Evolutionary conservation across 371 early-diverging fungal genomes (phyloP), one percentile per base, ranked within the genome.

Genomic region (Circinella minor): DNA sequence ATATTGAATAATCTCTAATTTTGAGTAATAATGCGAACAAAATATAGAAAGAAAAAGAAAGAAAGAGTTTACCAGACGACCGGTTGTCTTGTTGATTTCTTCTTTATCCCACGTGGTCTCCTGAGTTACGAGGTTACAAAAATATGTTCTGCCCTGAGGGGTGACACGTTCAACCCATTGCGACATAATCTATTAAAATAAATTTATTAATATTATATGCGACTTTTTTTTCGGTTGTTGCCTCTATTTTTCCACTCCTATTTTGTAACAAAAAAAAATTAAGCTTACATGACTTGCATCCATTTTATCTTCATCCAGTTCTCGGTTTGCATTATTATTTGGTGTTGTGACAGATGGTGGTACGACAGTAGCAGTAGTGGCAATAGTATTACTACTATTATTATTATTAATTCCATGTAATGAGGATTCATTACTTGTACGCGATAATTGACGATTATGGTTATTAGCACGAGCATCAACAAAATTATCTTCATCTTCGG

Each of bases 121-220:
- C 71, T 94, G 92, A 13, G 93, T 93, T n/a, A 91, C 77, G 57
- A 91, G 80, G 79, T 95, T 94, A 76, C 88, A 93, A 71, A 85
- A 94, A 76, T 95, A 95, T 3, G 81, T 72, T 55, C 89, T 80
- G 2, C 93, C 93, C 64, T 91, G 85, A 20, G 90, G 74, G 37
- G 88, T 76, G 59, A 77, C 72, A 64, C 90, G 85, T 57, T 85
- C 74, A 20, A 83, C 88, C 92, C 89, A 94, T 74, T 79, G 79
- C 54, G 78, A 80, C 43, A 84, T 87, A 36, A 80, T 77, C 72
- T 70, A 60, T 27, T 36, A 13, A 57, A 48, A 47, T n/a, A 54
- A 39, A 17, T 43, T 43, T 43, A 43, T 43, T 0, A 43, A 9
- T 43, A 43, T 1, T 43, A 43, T 43, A 43, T 43, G 43, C 43